These are phyloP conservation scores for Fusarium oligoseptatum DNA, from an alignment of 2,329 filamentous ascomycete genomes.

Conservation along the genomic window DNA sequence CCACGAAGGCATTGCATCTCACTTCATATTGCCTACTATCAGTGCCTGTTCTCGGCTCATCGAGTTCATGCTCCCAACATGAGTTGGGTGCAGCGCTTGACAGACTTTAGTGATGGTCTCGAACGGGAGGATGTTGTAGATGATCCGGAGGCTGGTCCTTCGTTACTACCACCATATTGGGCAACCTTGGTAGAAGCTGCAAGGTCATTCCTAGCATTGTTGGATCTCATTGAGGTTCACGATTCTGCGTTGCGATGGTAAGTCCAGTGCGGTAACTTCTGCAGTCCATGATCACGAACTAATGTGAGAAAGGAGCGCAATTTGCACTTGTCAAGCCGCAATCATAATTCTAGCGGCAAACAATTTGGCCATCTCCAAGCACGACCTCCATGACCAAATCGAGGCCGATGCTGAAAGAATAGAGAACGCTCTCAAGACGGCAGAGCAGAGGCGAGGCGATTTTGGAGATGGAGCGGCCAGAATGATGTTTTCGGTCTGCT, in stretches of 20 bases:
- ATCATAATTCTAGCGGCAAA: slow-evolving; percentile 6
- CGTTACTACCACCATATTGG: slow-evolving; percentile 7
- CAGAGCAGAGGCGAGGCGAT: not conserved
- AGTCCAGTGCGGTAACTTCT: not conserved
- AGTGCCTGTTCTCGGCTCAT: slow-evolving; percentile 10
- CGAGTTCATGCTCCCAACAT: not conserved
- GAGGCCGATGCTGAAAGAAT: not conserved
- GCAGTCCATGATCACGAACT: not conserved
- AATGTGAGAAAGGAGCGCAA: not conserved
- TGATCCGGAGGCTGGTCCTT: not conserved
- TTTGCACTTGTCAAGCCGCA: not conserved
- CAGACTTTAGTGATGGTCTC: not conserved
- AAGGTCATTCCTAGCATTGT: not conserved
- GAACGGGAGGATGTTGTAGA: not conserved
- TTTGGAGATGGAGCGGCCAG: not conserved
- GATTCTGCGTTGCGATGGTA: slow-evolving; percentile 13
- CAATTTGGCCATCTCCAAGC: not conserved
- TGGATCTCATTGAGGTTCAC: not conserved
- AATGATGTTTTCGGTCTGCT: not conserved
- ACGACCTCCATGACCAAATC: not conserved
- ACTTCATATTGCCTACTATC: slow-evolving; percentile 7
- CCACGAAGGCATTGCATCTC: slow-evolving; percentile 1
- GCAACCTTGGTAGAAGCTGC: slow-evolving; percentile 7
- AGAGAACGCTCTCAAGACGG: not conserved
- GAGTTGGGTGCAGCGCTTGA: slow-evolving; percentile 1